Evolutionary conservation across 2,329 filamentous ascomycete species (phyloP), one percentile per base, ranked within the genome.

Genomic region (Monosporascus sp.): DNA sequence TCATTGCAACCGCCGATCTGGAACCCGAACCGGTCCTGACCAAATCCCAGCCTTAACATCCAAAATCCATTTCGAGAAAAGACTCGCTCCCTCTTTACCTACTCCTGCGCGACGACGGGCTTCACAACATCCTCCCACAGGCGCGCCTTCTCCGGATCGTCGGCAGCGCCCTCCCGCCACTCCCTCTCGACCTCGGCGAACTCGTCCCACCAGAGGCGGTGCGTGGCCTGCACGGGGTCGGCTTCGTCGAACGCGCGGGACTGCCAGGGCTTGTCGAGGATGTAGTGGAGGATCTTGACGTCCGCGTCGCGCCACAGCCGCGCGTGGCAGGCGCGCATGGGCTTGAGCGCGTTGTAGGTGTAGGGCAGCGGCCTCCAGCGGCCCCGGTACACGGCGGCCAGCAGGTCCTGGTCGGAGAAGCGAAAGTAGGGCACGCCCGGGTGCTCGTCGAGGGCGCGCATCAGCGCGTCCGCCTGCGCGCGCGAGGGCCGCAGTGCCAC

Each of bases 121-220:
- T 66, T 60, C 18, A 69, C 65, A 14, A 70, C 67, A 35, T 55
- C 64, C 60, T 60, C 41, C 64, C 64, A 70, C 31, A 70, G 31
- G 48, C 58, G 55, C 55, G 49, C 60, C 57, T 63, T 68, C 51
- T 62, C 49, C 53, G 52, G 60, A 24, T 65, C 62, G 0, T 43
- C n/a, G 22, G 59, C 60, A 45, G 57, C 57, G 1, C 55, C 50
- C 31, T 35, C 31, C 31, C 31, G 1, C 67, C 67, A 70, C 57
- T 65, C 59, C 56, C 53, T 60, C 58, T 68, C 65, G 18, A 66
- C 60, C 37, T 53, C 52, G 37, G 53, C 56, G 18, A 54, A 68
- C 49, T 60, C 60, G 38, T 68, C 65, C 67, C 67, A 70, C 67
- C 67, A 70, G 28, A 69, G 52, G 57, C 59, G 60, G 51, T 70